Conservation (phyloP, 2,329 filamentous ascomycete species). For the Aspergillus oerlinghausenensis region DNA sequence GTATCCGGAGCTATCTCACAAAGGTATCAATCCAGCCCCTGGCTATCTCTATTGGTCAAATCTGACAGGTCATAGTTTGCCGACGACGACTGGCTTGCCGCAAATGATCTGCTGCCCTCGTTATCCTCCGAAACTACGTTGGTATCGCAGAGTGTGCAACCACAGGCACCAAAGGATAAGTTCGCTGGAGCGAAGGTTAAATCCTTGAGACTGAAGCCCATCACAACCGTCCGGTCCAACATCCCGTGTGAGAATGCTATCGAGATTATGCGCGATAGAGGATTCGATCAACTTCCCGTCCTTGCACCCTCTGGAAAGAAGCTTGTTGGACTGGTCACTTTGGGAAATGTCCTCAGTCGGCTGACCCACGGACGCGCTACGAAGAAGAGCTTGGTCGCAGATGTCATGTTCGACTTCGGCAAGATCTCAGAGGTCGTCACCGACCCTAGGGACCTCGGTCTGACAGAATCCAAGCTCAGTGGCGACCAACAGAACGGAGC, state of each 20-base stretch:
- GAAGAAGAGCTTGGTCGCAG: conserved; percentile 66
- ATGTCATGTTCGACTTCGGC: conserved; percentile 96
- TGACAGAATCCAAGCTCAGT: conserved; percentile 20
- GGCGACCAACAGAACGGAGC: conserved; percentile 6
- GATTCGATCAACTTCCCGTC: conserved; percentile 95
- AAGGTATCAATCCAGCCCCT: conserved; percentile 51
- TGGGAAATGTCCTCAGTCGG: conserved; percentile 89
- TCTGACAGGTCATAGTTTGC: conserved; percentile 59
- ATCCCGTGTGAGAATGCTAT: conserved; percentile 80
- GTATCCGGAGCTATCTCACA: conserved; percentile 93
- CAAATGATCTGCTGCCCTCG: conserved; percentile 80
- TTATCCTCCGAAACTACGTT: conserved; percentile 45
- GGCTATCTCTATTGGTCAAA: background rate
- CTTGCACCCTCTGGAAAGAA: conserved; percentile 63
- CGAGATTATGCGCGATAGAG: conserved; percentile 96
- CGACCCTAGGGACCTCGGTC: conserved; percentile 66
- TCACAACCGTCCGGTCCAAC: conserved; percentile 72
- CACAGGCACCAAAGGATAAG: conserved; percentile 54
- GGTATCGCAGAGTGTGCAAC: conserved; percentile 22
- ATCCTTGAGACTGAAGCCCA: conserved; percentile 82
- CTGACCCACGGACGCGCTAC: conserved; percentile 78
- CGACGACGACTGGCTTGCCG: conserved; percentile 97
- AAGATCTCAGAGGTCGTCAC: conserved; percentile 84
- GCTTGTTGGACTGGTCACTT: conserved; percentile 86
- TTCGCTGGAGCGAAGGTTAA: conserved; percentile 76